A percentile compares a stretch with the other conserved stretches of the same genome.
Evolutionary conservation across 805 yeast genomes (phyloP).

Genomic region (Lachancea thermotolerans): DNA sequence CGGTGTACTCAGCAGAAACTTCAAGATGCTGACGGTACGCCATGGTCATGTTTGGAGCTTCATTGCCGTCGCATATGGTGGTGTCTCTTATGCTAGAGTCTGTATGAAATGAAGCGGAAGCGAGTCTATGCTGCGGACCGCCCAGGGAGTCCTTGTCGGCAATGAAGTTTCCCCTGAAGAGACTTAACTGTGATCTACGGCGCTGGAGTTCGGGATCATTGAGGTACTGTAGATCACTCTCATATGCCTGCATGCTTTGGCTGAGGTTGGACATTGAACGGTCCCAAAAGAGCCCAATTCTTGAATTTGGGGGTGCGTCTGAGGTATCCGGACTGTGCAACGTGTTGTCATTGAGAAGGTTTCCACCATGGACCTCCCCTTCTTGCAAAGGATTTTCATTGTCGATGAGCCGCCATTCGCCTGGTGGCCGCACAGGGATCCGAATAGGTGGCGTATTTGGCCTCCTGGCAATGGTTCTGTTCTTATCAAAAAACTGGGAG

Average conservation of each 20-base stretch:
- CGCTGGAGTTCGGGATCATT: constrained; percentile 27
- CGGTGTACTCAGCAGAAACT: constrained; percentile 32
- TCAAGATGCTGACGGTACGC: constrained; percentile 25
- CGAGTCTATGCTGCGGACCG: too few relatives aligned
- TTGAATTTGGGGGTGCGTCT: neutral
- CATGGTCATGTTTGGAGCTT: constrained; percentile 14
- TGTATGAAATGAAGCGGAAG: too few relatives aligned
- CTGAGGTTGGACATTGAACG: constrained; percentile 22
- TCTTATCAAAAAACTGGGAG: constrained; percentile 28
- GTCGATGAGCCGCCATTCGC: constrained; percentile 30
- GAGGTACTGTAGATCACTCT: constrained; percentile 29
- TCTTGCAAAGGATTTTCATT: constrained; percentile 11
- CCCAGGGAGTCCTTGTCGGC: neutral
- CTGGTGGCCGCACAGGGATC: constrained; percentile 29
- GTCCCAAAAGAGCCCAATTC: constrained; percentile 30
- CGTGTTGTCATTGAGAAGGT: too few relatives aligned
- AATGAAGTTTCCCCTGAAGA: constrained; percentile 8
- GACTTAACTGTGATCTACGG: constrained; percentile 28
- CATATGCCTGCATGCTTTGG: constrained; percentile 10
- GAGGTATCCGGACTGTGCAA: neutral
- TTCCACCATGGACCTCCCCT: too few relatives aligned
- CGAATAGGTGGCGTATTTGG: constrained; percentile 16
- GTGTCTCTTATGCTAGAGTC: neutral
- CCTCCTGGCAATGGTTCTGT: constrained; percentile 19
- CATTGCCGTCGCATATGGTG: neutral